Base-by-base conservation (phyloP, 352 stramenopile species). In the Phytophthora macrochlamydospora region DNA sequence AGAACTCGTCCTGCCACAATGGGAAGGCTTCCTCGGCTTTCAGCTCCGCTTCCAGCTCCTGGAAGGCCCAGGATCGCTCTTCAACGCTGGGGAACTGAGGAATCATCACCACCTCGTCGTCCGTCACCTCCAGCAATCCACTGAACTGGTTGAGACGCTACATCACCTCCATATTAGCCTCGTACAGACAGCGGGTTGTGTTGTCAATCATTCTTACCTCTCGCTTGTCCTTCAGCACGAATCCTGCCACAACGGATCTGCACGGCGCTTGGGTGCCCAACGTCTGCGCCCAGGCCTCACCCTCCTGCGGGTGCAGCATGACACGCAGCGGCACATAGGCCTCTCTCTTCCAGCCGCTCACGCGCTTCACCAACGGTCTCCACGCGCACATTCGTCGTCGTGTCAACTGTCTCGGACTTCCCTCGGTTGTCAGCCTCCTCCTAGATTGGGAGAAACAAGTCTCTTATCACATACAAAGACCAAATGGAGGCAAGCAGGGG, bases 1-100 rank as follows among this genome's bases (percentile, higher is more conserved):
- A 93, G 38, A 83, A 59, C 61, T 93, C 83, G 46, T 84, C 65
- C 52, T 89, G 81, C 81, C 78, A 91, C 24, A 73, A 59, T 5
- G 73, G 71, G 65, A 91, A 90, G 29, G 54, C 65, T 3, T 69
- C 71, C 30, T 87, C 75, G n/a, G 65, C 51, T 28, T 75, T 76
- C n/a, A 90, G 64, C n/a, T 59, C 67, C 3, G 71, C 45, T 18
- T 79, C 74, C 61, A 87, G 72, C 12, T 66, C 49, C 32, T 73
- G 46, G 42, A 91, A 91, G 2, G 80, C 83, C 84, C 58, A 59
- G 2, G 73, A 72, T 6, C 80, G 69, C 31, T 79, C 69, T 12
- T 75, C 70, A 14, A 78, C 51, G 1, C 57, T 64, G 56, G 51
- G 42, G 31, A 79, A 77, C 37, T 30, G 52, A 8, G 60, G 61